phyloP scores from a whole-genome alignment of 2,329 filamentous ascomycete species.

The Dactylellina drechsleri region DNA sequence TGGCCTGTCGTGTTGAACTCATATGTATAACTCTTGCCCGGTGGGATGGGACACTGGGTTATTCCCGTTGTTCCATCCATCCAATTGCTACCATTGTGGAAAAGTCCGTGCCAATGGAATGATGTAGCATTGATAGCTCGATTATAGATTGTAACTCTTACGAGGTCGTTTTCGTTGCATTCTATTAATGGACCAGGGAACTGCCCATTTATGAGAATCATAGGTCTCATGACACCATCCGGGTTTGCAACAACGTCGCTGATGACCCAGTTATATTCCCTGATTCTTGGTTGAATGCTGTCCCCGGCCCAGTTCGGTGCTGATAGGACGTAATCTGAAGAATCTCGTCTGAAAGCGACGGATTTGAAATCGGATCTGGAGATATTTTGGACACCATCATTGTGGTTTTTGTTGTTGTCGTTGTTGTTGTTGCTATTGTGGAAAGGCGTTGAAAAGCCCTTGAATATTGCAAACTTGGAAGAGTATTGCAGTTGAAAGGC shows the following conservation, averaged over 20 bases:
- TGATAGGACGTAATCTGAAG: constrained; percentile 69
- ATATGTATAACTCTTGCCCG: constrained; percentile 73
- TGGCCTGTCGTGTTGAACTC: constrained; percentile 71
- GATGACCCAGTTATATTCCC: constrained; percentile 71
- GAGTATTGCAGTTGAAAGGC: constrained; percentile 17
- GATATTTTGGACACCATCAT: neutral
- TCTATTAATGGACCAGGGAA: constrained; percentile 79
- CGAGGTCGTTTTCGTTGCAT: constrained; percentile 76
- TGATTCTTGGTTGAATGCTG: constrained; percentile 25
- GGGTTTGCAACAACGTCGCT: constrained; percentile 70
- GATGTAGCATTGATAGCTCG: constrained; percentile 73
- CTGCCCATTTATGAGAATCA: constrained; percentile 78
- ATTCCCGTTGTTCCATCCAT: constrained; percentile 79
- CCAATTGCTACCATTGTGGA: constrained; percentile 77
- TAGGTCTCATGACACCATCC: constrained; percentile 68
- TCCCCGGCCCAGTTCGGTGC: constrained; percentile 65
- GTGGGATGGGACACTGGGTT: constrained; percentile 74
- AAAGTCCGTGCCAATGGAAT: constrained; percentile 82
- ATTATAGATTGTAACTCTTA: constrained; percentile 77
- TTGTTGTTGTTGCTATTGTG: neutral
- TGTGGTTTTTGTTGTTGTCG: neutral
- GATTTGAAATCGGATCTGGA: constrained; percentile 3
- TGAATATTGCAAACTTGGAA: constrained; percentile 12
- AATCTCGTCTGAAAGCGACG: constrained; percentile 54
- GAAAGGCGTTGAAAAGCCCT: constrained; percentile 8